Base-by-base conservation (phyloP, 495 filamentous ascomycete species). In the Annulohypoxylon maeteangense region DNA sequence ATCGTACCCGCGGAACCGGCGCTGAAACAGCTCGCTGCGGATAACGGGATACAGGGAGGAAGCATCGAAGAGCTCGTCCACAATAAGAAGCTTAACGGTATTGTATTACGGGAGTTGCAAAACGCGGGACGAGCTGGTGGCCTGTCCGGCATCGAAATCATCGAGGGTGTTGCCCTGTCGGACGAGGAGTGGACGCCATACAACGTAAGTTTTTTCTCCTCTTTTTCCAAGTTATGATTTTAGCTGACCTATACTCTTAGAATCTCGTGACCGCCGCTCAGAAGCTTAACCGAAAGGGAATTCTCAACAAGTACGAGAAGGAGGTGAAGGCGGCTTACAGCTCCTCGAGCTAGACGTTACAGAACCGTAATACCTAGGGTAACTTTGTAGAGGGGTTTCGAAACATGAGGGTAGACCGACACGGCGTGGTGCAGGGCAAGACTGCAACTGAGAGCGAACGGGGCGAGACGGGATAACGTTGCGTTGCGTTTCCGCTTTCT, bases 141-240 rank as follows among this genome's bases (percentile, higher is more conserved):
- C 7, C 84, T 99, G 54, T 85, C 83, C 16, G 91, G 92, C 22
- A 93, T 96, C 71, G 95, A 99, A 83, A 93, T 98, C 55, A 91
- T 99, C 72, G 90, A 93, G 64, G 95, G 95, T 67, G 93, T 96
- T 14, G 93, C 97, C 5, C 78, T 99, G 76, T 91, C 93, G 0
- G 94, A 97, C 69, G 95, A 99, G 80, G 95, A 99, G 78, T 99
- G 95, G 95, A 98, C 91, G 25, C 92, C 95, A 55, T 91, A 96
- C 58, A 98, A 97, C 81, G 95, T 97, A 85, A 89, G 93, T n/a
- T n/a, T n/a, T n/a, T n/a, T n/a, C n/a, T n/a, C n/a, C n/a, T n/a
- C 86, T 66, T 12, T 7, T 66, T 22, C 10, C 7, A n/a, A 16
- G 10, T 38, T 31, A n/a, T 20, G 3, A 54, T 8, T 34, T 20